phyloP scores from a whole-genome alignment of 331 rosid genomes.

The Telfairia occidentalis region DNA sequence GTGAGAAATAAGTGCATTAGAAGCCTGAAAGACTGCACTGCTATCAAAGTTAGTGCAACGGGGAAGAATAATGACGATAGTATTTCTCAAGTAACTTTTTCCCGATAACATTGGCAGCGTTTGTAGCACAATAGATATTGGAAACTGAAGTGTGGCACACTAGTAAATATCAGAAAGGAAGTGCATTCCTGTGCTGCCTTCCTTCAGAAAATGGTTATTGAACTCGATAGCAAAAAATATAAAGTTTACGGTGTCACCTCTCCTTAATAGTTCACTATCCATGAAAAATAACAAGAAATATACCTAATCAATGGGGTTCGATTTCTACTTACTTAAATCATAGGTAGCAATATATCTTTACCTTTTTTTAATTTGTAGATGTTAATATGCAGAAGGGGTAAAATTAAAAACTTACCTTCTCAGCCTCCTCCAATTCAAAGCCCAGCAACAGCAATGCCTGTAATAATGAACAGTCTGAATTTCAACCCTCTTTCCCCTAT shows the following conservation, averaged over 20 bases:
- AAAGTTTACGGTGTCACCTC: background rate
- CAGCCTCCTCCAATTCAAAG: constrained; percentile 54
- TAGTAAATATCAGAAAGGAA: background rate
- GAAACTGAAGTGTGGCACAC: background rate
- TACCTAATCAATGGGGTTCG: background rate
- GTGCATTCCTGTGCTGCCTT: background rate
- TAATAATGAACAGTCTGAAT: constrained; percentile 3
- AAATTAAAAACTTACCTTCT: constrained; percentile 38
- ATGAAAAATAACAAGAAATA: background rate
- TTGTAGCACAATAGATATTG: background rate
- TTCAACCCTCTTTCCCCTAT: background rate
- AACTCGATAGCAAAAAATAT: background rate
- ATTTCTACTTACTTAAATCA: background rate
- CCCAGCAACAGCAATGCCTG: constrained; percentile 83
- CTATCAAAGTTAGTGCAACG: background rate
- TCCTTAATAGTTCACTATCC: background rate
- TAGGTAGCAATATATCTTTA: background rate
- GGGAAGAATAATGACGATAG: background rate
- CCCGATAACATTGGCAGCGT: background rate
- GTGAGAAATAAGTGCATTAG: background rate
- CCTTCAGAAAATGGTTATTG: background rate
- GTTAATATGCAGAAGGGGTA: background rate
- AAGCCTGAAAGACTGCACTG: background rate
- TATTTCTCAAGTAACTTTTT: background rate
- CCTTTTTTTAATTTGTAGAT: background rate